phyloP scores from a whole-genome alignment of 768 basidiomycete genomes.

The Trametes meyenii region DNA sequence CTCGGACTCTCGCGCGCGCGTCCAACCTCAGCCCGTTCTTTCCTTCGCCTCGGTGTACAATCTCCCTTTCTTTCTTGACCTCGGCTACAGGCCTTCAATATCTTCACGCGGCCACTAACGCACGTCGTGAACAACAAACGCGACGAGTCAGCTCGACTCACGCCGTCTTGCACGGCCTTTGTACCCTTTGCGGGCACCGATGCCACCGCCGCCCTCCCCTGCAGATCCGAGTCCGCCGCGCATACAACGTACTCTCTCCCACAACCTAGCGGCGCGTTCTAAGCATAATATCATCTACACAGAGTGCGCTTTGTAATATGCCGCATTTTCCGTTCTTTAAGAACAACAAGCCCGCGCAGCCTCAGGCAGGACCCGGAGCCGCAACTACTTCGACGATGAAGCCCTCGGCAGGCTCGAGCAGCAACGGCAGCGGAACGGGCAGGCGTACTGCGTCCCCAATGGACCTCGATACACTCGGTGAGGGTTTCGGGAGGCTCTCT shows the following conservation, averaged over 20 bases:
- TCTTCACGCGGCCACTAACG: background rate
- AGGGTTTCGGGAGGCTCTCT: slow-evolving; percentile 10
- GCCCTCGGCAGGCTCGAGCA: background rate
- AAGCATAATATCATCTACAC: background rate
- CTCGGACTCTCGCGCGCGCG: background rate
- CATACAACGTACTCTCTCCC: too few species aligned
- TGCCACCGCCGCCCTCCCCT: too few species aligned
- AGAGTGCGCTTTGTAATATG: slow-evolving; percentile 1
- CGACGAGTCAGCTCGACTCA: too few species aligned
- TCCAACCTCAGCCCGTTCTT: background rate
- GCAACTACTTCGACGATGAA: background rate
- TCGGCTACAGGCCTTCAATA: background rate
- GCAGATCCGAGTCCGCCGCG: too few species aligned
- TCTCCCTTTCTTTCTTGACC: background rate
- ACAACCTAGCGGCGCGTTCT: too few species aligned
- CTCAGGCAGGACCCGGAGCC: slow-evolving; percentile 3
- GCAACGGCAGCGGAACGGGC: background rate
- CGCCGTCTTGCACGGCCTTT: too few species aligned
- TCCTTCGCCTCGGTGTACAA: background rate
- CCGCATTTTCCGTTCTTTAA: slow-evolving; percentile 19
- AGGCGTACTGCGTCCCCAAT: slow-evolving; percentile 7
- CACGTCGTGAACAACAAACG: too few species aligned
- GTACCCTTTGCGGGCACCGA: too few species aligned
- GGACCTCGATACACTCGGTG: background rate
- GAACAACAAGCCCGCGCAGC: slow-evolving; percentile 15